phyloP scores from a whole-genome alignment of 1,284 basidiomycete genomes.

The Ustilago tritici region DNA sequence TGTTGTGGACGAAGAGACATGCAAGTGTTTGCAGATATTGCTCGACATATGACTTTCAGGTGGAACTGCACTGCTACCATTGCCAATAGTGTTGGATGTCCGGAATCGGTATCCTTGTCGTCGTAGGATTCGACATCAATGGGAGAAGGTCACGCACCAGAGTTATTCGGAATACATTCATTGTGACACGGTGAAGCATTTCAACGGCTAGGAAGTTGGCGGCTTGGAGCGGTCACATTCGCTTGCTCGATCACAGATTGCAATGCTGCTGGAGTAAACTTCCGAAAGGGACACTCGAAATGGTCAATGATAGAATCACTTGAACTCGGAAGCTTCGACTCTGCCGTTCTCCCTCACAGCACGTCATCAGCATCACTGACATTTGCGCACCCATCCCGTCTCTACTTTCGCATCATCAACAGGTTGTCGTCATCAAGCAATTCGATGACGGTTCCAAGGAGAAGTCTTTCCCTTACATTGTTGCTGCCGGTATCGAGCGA shows the following conservation, averaged over 20 bases:
- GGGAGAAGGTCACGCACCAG: not conserved
- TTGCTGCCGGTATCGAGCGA: constrained; percentile 69
- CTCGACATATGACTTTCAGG: not conserved
- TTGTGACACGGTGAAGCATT: not conserved
- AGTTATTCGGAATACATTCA: not conserved
- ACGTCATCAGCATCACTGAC: constrained; percentile 3
- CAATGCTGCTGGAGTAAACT: not conserved
- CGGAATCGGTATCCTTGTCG: too few species aligned
- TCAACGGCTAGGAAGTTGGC: too few species aligned
- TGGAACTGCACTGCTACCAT: too few species aligned
- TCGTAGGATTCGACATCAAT: too few species aligned
- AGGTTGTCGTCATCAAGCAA: constrained; percentile 70
- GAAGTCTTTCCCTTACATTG: constrained; percentile 66
- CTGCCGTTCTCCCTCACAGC: not conserved
- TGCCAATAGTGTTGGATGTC: too few species aligned
- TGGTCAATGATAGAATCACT: not conserved
- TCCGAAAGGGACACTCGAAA: not conserved
- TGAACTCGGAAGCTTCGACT: constrained; percentile 16
- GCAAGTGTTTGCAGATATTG: not conserved
- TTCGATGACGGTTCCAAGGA: constrained; percentile 69
- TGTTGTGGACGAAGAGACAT: not conserved
- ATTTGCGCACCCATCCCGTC: not conserved
- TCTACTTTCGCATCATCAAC: constrained; percentile 1
- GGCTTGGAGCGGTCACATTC: not conserved
- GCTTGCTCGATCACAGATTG: not conserved